Evolutionary conservation across 2,329 filamentous ascomycete species (phyloP).

Genomic region (Pseudopithomyces maydicus): DNA sequence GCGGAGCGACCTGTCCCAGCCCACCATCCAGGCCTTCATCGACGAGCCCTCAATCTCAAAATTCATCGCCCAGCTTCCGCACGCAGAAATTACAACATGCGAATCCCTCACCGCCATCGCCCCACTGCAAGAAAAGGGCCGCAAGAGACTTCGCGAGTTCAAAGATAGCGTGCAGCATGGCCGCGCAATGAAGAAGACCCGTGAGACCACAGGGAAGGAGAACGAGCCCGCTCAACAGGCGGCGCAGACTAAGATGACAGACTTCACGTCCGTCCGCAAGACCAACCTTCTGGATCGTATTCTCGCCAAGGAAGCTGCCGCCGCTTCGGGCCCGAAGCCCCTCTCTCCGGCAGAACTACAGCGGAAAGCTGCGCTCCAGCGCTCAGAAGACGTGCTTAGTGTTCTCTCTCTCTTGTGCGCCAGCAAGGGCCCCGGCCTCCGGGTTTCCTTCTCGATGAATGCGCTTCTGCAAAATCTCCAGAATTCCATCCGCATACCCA

Average conservation of each 20-base stretch:
- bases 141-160: constrained; percentile 70
- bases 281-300: constrained; percentile 56
- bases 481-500: constrained; percentile 52
- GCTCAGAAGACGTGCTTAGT: constrained; percentile 51
- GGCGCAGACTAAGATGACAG: constrained; percentile 41
- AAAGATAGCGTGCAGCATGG: constrained; percentile 61
- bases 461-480: constrained; percentile 51
- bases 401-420: constrained; percentile 51
- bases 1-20: constrained; percentile 42
- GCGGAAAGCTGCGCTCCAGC: constrained; percentile 54
- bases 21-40: constrained; percentile 54
- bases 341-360: constrained; percentile 50
- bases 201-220: constrained; percentile 35
- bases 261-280: constrained; percentile 48
- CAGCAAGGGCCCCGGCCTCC: constrained; percentile 32
- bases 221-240: constrained; percentile 29
- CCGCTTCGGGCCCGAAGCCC: constrained; percentile 43
- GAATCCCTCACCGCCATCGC: constrained; percentile 59
- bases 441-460: constrained; percentile 52
- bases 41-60: constrained; percentile 40
- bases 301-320: constrained; percentile 54
- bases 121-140: constrained; percentile 67
- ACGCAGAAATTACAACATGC: constrained; percentile 59
- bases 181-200: constrained; percentile 36
- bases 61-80: constrained; percentile 64